Base-by-base conservation (phyloP, 2,329 filamentous ascomycete genomes). In the Cadophora luteo-olivacea region DNA sequence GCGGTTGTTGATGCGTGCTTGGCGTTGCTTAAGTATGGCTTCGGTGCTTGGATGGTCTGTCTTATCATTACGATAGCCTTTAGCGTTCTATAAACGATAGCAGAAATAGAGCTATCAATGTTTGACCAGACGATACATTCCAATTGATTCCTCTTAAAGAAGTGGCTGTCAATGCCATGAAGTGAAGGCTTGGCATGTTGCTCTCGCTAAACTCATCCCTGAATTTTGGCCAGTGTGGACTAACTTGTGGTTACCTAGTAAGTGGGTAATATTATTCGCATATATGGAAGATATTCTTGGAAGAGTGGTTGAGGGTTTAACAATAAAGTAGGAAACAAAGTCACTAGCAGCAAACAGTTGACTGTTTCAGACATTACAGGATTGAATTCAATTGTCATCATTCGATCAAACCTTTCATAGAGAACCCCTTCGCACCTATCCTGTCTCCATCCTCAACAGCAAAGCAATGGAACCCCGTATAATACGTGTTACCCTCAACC, bases 171-270 rank as follows among this genome's bases (percentile, higher is more conserved):
- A 49, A 49, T 3, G 1, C 6, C 45, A 22, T 60, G 33, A 14
- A 16, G 22, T 41, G 9, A 7, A 14, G 33, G 9, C 57, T 60
- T 60, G 57, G 57, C 57, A 60, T 60, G 36, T 60, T 60, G 57
- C 41, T 45, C 57, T 60, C 57, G 57, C 57, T 60, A 25, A 60
- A 60, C 33, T 33, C 52, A 33, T 55, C 52, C 25, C 5, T n/a
- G n/a, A n/a, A n/a, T n/a, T n/a, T n/a, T n/a, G n/a, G n/a, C n/a
- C n/a, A n/a, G n/a, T n/a, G n/a, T n/a, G n/a, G n/a, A n/a, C n/a
- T n/a, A n/a, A n/a, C n/a, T n/a, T n/a, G n/a, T n/a, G n/a, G n/a
- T n/a, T n/a, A n/a, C n/a, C n/a, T n/a, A n/a, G n/a, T n/a, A n/a
- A n/a, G n/a, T n/a, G n/a, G n/a, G n/a, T n/a, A n/a, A n/a, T n/a